A percentile compares a stretch with the other conserved stretches of the same genome.
phyloP scores from a whole-genome alignment of 257 asterid genomes.

The Striga asiatica region DNA sequence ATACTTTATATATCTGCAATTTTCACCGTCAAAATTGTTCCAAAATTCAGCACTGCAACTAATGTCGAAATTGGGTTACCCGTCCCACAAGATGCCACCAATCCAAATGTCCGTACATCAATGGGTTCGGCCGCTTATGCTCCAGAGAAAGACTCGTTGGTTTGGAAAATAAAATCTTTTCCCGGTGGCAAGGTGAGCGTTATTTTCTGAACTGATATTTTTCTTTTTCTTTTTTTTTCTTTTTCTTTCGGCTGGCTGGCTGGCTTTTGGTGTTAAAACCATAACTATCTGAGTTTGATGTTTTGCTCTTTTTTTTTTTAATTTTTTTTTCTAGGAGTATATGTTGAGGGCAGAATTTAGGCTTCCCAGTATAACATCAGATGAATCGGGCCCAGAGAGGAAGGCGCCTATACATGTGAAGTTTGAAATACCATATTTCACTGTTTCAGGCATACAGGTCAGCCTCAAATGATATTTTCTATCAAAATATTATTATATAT shows the following conservation, averaged over 20 bases:
- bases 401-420: slow-evolving; percentile 93
- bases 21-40: too few species aligned
- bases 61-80: slow-evolving; percentile 96
- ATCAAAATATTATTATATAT: too few species aligned
- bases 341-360: slow-evolving; percentile 94
- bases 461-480: slow-evolving; percentile 13
- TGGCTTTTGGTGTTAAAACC: not conserved
- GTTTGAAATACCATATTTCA: slow-evolving; percentile 96
- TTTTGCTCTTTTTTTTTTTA: slow-evolving; percentile 10
- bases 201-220: too few species aligned
- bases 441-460: slow-evolving; percentile 99
- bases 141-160: slow-evolving; percentile 85
- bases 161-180: slow-evolving; percentile 95
- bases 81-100: slow-evolving; percentile 89
- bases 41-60: slow-evolving; percentile 79
- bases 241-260: too few species aligned
- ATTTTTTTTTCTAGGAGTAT: slow-evolving; percentile 50
- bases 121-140: slow-evolving; percentile 92
- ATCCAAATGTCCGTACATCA: slow-evolving; percentile 82
- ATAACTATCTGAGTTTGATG: not conserved
- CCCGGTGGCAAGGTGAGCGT: slow-evolving; percentile 91
- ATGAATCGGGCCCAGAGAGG: slow-evolving; percentile 81
- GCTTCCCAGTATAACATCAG: slow-evolving; percentile 85
- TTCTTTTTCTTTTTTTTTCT: too few species aligned
- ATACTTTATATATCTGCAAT: slow-evolving; percentile 1